These are phyloP conservation scores for Malassezia equina DNA, from an alignment of 1,284 basidiomycete species.

Conservation along the genomic window DNA sequence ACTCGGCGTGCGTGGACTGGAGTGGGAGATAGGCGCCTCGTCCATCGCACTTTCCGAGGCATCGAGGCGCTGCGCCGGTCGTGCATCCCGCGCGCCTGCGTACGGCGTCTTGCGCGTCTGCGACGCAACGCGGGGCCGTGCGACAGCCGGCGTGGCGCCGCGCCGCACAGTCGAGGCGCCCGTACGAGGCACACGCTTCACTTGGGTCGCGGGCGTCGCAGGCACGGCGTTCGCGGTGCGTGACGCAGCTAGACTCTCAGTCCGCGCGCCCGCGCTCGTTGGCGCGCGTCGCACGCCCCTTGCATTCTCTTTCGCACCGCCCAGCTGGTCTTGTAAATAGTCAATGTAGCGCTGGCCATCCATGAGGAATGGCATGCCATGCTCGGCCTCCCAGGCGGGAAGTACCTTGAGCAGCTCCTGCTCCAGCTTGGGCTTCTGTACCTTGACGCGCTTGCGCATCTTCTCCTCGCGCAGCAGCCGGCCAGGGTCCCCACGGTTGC, in stretches of 20 bases:
- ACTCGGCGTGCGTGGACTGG: constrained; percentile 12
- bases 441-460: constrained; percentile 87
- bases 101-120: constrained; percentile 4
- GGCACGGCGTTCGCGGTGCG: constrained; percentile 2
- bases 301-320: constrained; percentile 27
- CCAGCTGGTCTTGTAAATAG: constrained; percentile 53
- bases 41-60: not conserved
- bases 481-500: constrained; percentile 54
- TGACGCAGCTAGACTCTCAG: not conserved
- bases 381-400: constrained; percentile 75
- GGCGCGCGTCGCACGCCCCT: not conserved
- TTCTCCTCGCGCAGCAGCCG: constrained; percentile 80
- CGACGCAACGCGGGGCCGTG: not conserved
- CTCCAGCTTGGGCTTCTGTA: constrained; percentile 79
- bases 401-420: constrained; percentile 69
- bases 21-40: not conserved
- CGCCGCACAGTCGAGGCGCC: not conserved
- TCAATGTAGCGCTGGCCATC: constrained; percentile 74
- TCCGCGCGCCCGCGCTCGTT: not conserved
- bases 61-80: not conserved
- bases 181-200: not conserved
- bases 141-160: not conserved
- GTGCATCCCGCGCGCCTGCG: not conserved
- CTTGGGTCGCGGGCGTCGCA: not conserved
- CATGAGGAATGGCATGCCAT: constrained; percentile 68